phyloP scores from a whole-genome alignment of 768 basidiomycete genomes.

The Lepiota subincarnata region DNA sequence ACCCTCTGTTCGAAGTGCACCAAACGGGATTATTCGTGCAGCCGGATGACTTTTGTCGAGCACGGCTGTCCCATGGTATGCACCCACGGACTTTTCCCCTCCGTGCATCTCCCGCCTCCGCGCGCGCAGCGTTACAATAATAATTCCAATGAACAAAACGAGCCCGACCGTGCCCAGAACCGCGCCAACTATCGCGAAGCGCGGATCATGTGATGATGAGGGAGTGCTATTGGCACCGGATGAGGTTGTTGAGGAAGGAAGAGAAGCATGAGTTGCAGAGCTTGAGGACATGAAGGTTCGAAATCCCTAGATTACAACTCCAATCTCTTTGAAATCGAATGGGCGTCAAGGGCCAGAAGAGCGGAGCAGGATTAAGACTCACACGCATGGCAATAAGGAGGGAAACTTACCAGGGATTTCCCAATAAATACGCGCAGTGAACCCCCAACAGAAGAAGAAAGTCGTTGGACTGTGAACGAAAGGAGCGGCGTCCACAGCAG shows the following conservation, averaged over 20 bases:
- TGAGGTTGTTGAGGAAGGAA: constrained; percentile 11
- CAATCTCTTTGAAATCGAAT: background rate
- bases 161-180: constrained; percentile 27
- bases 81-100: constrained; percentile 18
- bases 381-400: background rate
- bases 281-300: constrained; percentile 8
- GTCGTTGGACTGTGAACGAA: constrained; percentile 23
- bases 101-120: constrained; percentile 22
- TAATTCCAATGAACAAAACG: constrained; percentile 25
- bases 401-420: constrained; percentile 2
- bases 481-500: constrained; percentile 28
- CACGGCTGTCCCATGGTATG: constrained; percentile 27
- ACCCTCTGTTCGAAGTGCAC: constrained; percentile 27
- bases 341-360: background rate
- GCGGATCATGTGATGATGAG: constrained; percentile 23
- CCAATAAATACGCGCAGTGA: background rate
- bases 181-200: constrained; percentile 26
- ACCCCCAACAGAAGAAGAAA: background rate
- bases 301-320: constrained; percentile 3
- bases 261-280: constrained; percentile 12
- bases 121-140: constrained; percentile 29
- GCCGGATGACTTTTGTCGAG: constrained; percentile 31
- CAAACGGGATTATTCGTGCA: constrained; percentile 39
- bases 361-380: background rate
- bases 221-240: background rate